Percentiles rank a stretch among this genome's conserved stretches.
These are phyloP conservation scores for Pseudogymnoascus sp. DNA, from an alignment of 2,329 filamentous ascomycete species.

Conservation along the genomic window DNA sequence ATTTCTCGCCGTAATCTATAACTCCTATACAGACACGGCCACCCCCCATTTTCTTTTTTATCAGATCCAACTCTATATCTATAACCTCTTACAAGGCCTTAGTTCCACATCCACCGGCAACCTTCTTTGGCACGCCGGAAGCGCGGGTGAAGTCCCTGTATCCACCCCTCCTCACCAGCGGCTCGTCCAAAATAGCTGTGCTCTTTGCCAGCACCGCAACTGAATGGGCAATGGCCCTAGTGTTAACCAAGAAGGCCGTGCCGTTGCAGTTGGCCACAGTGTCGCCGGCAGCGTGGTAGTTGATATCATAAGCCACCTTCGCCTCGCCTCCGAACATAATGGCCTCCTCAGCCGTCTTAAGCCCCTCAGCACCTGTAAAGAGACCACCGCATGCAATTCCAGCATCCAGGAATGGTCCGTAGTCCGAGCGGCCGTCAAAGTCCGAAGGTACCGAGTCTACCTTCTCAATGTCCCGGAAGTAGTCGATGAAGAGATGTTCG, in stretches of 20 bases:
- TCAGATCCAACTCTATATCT: not conserved
- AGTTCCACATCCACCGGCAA: not conserved
- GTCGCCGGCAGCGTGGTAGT: conserved; percentile 48
- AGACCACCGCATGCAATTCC: conserved; percentile 50
- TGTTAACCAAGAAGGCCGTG: conserved; percentile 46
- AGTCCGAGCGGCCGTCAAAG: conserved; percentile 51
- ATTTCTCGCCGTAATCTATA: not conserved
- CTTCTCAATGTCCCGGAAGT: conserved; percentile 34
- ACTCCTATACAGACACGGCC: not conserved
- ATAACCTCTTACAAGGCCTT: not conserved
- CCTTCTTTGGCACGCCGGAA: not conserved
- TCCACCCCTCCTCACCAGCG: not conserved
- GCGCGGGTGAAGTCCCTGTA: not conserved
- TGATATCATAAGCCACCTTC: conserved; percentile 44
- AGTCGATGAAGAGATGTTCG: conserved; percentile 43
- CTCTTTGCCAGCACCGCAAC: conserved; percentile 42
- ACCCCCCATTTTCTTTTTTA: not conserved
- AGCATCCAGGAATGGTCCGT: conserved; percentile 47
- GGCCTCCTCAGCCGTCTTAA: conserved; percentile 48
- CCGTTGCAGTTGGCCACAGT: conserved; percentile 45
- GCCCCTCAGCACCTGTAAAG: conserved; percentile 50
- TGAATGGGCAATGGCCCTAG: conserved; percentile 45
- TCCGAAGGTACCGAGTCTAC: conserved; percentile 38
- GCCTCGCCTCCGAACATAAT: conserved; percentile 46
- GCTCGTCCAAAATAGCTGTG: conserved; percentile 33